Evolutionary conservation across 2,329 filamentous ascomycete species (phyloP), one percentile per base, ranked within the genome.

Genomic region (Cladosporium sp.): DNA sequence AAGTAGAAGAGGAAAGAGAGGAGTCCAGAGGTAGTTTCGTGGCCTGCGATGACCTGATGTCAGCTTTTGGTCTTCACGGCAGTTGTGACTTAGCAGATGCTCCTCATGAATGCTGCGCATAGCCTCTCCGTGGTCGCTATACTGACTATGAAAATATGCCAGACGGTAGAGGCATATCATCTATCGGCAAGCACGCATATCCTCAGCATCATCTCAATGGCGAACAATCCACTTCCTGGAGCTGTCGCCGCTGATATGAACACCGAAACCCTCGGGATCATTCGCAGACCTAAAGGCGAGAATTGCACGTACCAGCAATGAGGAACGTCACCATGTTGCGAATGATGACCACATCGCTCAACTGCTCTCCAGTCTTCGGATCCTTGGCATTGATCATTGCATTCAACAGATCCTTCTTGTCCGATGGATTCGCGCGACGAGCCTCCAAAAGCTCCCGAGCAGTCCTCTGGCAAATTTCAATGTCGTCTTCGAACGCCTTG

Each of bases 291-390:
- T n/a, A n/a, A n/a, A n/a, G n/a, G n/a, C n/a, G n/a, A n/a, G n/a
- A n/a, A n/a, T 25, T 25, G 25, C 6, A 50, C 30, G 14, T 37
- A 81, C 67, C 65, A 76, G 72, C 83, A 54, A 85, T 85, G 42
- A 87, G 81, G 76, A 89, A 87, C 5, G 82, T 81, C 52, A 88
- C 82, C 64, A 90, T 84, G 69, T 90, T 86, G 70, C 88, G 84
- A 50, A 88, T 79, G 51, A 88, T 80, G 60, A 82, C 82, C 5
- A 81, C 80, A 3, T 88, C 82, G 5, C 73, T 80, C 63, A 90
- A 75, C 2, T 72, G 72, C 60, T 78, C 75, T 34, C 83, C 84
- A 0, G 86, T 88, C 66, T 86, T 79, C 0, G 84, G 82, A 63
- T 89, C 87, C 42, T 77, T 79, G n/a, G 75, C 79, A 56, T 80